Conservation (phyloP, 257 asterid genomes). For the Cynanchum wilfordii region DNA sequence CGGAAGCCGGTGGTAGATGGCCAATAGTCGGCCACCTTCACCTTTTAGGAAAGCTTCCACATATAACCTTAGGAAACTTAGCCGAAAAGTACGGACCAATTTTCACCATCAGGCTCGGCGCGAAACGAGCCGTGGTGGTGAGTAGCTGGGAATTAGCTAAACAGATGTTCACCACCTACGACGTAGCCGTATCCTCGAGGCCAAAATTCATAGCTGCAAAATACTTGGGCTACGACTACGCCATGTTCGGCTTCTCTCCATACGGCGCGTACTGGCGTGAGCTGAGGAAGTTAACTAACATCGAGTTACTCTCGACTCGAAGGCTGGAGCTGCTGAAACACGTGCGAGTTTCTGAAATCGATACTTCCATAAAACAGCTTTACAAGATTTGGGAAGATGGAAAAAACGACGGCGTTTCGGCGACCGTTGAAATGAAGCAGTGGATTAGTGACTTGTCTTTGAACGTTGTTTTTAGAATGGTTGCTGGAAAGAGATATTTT, state of each 20-base stretch:
- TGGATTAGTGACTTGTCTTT: conserved; percentile 26
- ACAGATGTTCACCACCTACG: conserved; percentile 27
- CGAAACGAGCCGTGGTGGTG: conserved; percentile 15
- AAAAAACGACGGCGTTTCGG: background rate
- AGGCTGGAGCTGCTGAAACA: conserved; percentile 25
- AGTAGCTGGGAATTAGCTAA: conserved; percentile 24
- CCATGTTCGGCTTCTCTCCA: conserved; percentile 25
- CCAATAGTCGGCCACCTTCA: conserved; percentile 39
- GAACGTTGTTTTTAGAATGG: conserved; percentile 21
- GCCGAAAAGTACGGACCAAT: conserved; percentile 34
- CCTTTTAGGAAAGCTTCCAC: conserved; percentile 27
- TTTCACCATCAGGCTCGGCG: conserved; percentile 26
- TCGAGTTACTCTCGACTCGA: conserved; percentile 18
- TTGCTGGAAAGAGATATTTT: conserved; percentile 23
- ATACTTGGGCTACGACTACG: conserved; percentile 19
- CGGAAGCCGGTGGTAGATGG: conserved; percentile 24
- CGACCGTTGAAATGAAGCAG: conserved; percentile 19
- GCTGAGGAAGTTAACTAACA: conserved; percentile 15
- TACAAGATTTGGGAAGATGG: conserved; percentile 8
- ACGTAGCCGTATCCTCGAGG: conserved; percentile 8
- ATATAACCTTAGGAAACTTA: conserved; percentile 14
- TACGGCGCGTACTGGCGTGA: conserved; percentile 34
- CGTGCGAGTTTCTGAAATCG: conserved; percentile 17
- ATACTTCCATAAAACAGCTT: conserved; percentile 14
- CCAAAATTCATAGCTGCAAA: conserved; percentile 21